phyloP scores from a whole-genome alignment of 1,284 basidiomycete species.

The Tremellales sp. region DNA sequence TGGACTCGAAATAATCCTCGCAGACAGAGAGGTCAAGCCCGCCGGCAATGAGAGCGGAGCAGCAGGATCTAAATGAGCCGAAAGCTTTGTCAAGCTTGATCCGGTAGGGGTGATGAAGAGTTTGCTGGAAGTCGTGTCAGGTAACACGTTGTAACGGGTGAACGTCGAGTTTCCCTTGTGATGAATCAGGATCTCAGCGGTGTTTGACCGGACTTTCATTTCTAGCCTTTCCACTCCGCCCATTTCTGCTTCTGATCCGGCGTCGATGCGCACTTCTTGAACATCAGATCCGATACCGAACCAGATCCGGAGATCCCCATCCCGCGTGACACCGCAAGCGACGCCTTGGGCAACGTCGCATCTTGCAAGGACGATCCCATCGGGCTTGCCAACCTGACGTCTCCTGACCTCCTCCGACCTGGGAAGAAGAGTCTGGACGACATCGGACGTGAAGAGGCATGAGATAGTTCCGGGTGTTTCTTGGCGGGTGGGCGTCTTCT shows the following conservation, averaged over 20 bases:
- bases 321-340: slow-evolving; percentile 35
- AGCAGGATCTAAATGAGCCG: background rate
- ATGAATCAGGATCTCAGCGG: slow-evolving; percentile 23
- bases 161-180: slow-evolving; percentile 25
- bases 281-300: slow-evolving; percentile 11
- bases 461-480: slow-evolving; percentile 24
- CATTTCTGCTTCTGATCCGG: slow-evolving; percentile 24
- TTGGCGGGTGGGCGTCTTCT: slow-evolving; percentile 19
- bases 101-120: slow-evolving; percentile 15
- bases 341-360: slow-evolving; percentile 30
- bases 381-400: slow-evolving; percentile 27
- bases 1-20: background rate
- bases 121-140: slow-evolving; percentile 1
- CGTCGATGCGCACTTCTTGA: slow-evolving; percentile 31
- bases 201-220: slow-evolving; percentile 11
- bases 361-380: slow-evolving; percentile 32
- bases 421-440: slow-evolving; percentile 18
- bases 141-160: slow-evolving; percentile 27
- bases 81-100: slow-evolving; percentile 9
- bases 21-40: background rate
- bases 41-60: background rate
- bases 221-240: slow-evolving; percentile 26
- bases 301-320: slow-evolving; percentile 41
- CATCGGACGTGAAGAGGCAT: slow-evolving; percentile 35
- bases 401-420: slow-evolving; percentile 33